Evolutionary conservation across 306 rosid species (phyloP).

Genomic region (Crataegus laevigata): DNA sequence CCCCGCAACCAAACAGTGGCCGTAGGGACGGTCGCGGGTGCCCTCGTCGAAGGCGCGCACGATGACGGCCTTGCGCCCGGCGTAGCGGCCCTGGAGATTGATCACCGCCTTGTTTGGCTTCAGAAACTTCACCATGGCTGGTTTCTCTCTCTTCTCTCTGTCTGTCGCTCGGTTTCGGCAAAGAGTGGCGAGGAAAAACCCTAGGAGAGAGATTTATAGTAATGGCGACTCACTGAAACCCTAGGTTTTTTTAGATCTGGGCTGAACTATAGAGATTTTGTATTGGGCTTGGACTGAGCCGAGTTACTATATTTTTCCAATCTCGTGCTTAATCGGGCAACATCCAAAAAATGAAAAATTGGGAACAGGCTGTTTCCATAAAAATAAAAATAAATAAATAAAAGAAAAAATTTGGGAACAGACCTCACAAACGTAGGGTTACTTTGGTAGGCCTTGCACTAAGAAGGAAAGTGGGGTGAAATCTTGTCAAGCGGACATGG

Average conservation of each 20-base stretch:
- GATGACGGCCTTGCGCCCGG: constrained; percentile 46
- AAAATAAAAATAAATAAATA: too few relatives aligned
- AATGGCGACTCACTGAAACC: background rate
- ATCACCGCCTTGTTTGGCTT: constrained; percentile 43
- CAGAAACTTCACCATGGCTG: constrained; percentile 35
- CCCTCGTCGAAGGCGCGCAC: constrained; percentile 42
- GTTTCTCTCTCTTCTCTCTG: background rate
- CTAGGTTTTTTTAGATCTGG: background rate
- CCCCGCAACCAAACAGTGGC: constrained; percentile 45
- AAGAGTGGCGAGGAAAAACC: background rate
- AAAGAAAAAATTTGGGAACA: too few relatives aligned
- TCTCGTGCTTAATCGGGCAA: too few relatives aligned
- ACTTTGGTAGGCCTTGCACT: too few relatives aligned
- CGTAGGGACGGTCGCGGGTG: constrained; percentile 40
- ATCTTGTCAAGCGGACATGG: too few relatives aligned
- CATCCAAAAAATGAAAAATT: too few relatives aligned
- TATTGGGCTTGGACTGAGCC: background rate
- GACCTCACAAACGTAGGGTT: too few relatives aligned
- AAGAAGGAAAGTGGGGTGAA: too few relatives aligned
- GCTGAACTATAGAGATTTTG: background rate
- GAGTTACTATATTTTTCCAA: too few relatives aligned
- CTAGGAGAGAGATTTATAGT: background rate
- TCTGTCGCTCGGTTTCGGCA: background rate
- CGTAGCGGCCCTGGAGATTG: constrained; percentile 44
- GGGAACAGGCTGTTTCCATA: too few relatives aligned